Evolutionary conservation across 805 yeast species (phyloP), one percentile per base, ranked within the genome.

Genomic region (Clavispora asparagi): DNA sequence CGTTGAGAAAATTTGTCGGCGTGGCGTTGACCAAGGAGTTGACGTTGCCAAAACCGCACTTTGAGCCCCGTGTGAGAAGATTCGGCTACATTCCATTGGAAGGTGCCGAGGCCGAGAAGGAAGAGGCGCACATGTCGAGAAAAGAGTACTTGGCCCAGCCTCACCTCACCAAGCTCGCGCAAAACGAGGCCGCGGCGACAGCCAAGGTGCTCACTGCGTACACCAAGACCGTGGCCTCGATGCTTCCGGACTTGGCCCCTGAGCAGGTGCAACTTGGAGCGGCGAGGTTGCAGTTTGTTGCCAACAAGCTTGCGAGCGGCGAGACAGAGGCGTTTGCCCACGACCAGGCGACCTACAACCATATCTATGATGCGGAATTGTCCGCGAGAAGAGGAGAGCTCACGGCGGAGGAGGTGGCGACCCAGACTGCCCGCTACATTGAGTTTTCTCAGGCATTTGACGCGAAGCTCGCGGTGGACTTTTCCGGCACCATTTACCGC

Each of bases 1-100:
- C 98, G 38, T 80, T 82, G 63, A 82, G 97, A 62, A 85, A 83
- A 61, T 88, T 87, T 61, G 86, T 90, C 52, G 99, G 99, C 35
- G 82, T 94, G 33, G 90, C 96, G 0, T 74, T 94, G 43, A 70
- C 69, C 33, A 75, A 76, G 48, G 85, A 82, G 1, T 67, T 78
- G 31, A 70, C 73, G 50, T 76, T 92, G 32, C 99, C 99, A 37
- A 82, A 88, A 13, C 87, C 92, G 7, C 98, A 94, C 64, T 92
- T 91, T 65, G 85, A 75, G n/a, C 97, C 98, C 38, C 77, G 90
- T 40, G 71, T 79, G 8, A 82, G 99, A 70, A 78, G 98, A 63
- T 82, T 92, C 56, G 97, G 97, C 1, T 78, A 77, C 56, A 73
- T 68, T 16, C 73, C 76, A 31, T 69, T 89, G 28, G 64, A 60